phyloP scores from a whole-genome alignment of 495 filamentous ascomycete genomes.

The Penicillium turbatum region DNA sequence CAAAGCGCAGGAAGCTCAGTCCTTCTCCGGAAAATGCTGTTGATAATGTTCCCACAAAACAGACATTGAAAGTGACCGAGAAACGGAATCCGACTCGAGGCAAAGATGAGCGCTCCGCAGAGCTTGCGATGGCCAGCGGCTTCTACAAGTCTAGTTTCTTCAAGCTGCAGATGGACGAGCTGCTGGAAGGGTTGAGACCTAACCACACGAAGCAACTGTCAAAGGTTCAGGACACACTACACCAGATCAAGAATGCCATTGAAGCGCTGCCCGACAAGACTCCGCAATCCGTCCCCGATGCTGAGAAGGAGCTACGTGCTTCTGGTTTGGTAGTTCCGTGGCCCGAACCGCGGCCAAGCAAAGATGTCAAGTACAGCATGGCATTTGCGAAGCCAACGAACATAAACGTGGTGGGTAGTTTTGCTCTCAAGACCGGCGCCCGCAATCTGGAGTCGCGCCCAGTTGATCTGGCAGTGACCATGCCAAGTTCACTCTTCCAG shows the following conservation, averaged over 20 bases:
- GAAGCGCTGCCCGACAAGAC: conserved; percentile 58
- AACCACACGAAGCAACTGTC: conserved; percentile 63
- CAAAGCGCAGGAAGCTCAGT: conserved; percentile 40
- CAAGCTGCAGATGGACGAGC: conserved; percentile 81
- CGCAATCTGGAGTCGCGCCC: conserved; percentile 52
- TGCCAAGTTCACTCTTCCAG: conserved; percentile 77
- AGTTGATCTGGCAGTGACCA: conserved; percentile 80
- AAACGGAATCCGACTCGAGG: conserved; percentile 12
- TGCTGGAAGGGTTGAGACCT: conserved; percentile 64
- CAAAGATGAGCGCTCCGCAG: conserved; percentile 32
- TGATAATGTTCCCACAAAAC: conserved; percentile 7
- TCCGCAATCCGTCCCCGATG: conserved; percentile 58
- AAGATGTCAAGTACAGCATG: conserved; percentile 74
- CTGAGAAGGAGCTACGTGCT: conserved; percentile 60
- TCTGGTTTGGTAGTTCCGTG: conserved; percentile 71
- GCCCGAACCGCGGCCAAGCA: conserved; percentile 67
- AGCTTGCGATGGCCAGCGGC: conserved; percentile 42
- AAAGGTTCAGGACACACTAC: conserved; percentile 64
- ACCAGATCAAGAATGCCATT: conserved; percentile 68
- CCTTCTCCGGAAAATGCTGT: conserved; percentile 24
- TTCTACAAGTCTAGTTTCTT: conserved; percentile 70
- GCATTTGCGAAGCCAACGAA: conserved; percentile 69
- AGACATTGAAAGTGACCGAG: conserved; percentile 9
- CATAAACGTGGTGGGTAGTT: conserved; percentile 86
- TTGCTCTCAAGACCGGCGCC: conserved; percentile 68